Evolutionary conservation across 2,329 filamentous ascomycete species (phyloP), one percentile per base, ranked within the genome.

Genomic region (Aspergillus flavus): DNA sequence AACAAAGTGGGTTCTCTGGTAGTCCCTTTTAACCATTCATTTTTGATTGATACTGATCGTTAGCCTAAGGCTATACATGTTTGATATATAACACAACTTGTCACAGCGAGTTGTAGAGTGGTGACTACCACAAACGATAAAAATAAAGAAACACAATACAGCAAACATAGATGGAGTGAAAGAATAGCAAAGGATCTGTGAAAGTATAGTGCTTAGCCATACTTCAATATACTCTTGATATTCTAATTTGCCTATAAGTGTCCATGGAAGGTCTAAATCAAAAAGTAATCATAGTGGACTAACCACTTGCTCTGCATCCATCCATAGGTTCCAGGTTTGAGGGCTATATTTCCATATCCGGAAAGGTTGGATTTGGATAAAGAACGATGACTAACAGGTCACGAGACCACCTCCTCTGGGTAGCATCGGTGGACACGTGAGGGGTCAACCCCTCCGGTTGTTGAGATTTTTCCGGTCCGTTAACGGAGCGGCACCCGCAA

Each of bases 401-500:
- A 26, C 23, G 26, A 7, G 23, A 28, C 26, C 1, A 19, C 16
- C 6, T 9, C 2, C 34, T 36, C 14, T 36, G 34, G 14, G 34
- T 36, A 36, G 3, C 6, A 41, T n/a, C 26, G 12, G 46, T 19
- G 23, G 26, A 5, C 46, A 50, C 46, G 46, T 50, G 46, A 50
- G 46, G 26, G 12, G 12, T 46, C 56, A 59, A 53, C 50, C 58
- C 61, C 53, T 61, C 46, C 45, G 59, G 61, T 43, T 59, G 50
- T 56, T 21, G 53, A 61, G 58, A 65, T 61, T 61, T 65, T 61
- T 60, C 59, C 59, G 58, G 63, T 68, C 67, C 65, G 36, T 48
- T 56, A 59, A 55, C 52, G 52, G 52, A 69, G 66, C 63, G 64
- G 63, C 61, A 58, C 62, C 64, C 64, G 64, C 64, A 68, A 69